Evolutionary conservation across 2,329 filamentous ascomycete genomes (phyloP), one percentile per base, ranked within the genome.

Genomic region (Colletotrichum phormii): DNA sequence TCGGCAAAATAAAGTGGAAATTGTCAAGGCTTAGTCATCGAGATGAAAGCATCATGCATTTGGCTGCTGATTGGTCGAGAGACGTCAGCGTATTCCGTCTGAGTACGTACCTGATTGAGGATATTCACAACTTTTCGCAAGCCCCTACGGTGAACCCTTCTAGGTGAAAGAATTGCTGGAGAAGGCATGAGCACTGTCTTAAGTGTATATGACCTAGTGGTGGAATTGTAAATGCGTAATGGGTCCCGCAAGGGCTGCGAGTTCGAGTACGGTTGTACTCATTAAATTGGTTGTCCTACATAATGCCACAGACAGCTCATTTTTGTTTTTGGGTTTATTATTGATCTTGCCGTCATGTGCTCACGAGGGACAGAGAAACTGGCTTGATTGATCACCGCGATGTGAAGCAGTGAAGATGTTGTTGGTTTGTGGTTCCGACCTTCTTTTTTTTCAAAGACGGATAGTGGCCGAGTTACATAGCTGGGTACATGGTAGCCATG

Each of bases 31-130:
- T 72, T 70, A 64, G 70, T 72, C 53, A 72, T 58, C 65, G 33
- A 37, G 11, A 37, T 64, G 4, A 15, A 57, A 31, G 70, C 67
- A 72, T 72, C 70, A 72, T 70, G 42, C 29, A 72, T 54, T 53
- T 29, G n/a, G 42, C 24, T 3, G 13, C 29, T 11, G 22, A 49
- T 49, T 26, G 24, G 24, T 22, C 15, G 31, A 13, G 15, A 1
- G 2, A 15, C 3, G 18, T 9, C 42, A n/a, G 7, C 18, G 8
- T 49, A n/a, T n/a, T 49, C 42, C 42, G 7, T 1, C 1, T 9
- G 18, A n/a, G 42, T n/a, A 49, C 18, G 7, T 49, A 9, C 6
- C 42, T 46, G 7, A 7, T 8, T 46, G 42, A 8, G 4, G 6
- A 22, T 22, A 22, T 22, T 49, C 18, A 49, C 0, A n/a, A 5